Conservation (phyloP, 371 early-diverging fungal genomes). For the Rhizopus sp. region DNA sequence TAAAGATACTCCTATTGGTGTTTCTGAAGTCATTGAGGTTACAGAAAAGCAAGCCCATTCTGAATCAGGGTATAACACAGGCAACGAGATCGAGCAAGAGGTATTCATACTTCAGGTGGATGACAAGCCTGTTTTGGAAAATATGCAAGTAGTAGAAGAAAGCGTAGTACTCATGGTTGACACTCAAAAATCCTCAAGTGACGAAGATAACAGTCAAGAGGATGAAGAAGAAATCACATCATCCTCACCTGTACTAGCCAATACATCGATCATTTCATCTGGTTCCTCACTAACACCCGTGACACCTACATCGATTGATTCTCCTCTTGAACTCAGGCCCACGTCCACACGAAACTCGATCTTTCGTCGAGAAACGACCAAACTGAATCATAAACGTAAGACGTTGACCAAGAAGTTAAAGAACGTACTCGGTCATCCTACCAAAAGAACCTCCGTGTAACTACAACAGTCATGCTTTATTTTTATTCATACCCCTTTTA, state of each 20-base stretch:
- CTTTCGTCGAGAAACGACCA: slow-evolving; percentile 27
- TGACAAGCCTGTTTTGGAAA: too few species aligned
- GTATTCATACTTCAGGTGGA: too few species aligned
- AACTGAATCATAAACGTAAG: slow-evolving; percentile 26
- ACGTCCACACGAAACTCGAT: slow-evolving; percentile 18
- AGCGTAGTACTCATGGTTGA: too few species aligned
- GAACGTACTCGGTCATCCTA: slow-evolving; percentile 13
- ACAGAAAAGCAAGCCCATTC: too few species aligned
- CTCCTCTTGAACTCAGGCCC: slow-evolving; percentile 5
- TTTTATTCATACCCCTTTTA: slow-evolving; percentile 1
- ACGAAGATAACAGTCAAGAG: too few species aligned
- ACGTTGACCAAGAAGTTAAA: slow-evolving; percentile 28
- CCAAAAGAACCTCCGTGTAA: slow-evolving; percentile 19
- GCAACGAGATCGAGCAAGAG: too few species aligned
- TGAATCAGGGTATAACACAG: too few species aligned
- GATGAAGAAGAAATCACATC: slow-evolving; percentile 6
- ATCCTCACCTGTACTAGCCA: slow-evolving; percentile 3
- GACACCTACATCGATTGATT: slow-evolving; percentile 3
- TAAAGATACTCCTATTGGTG: too few species aligned
- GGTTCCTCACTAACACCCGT: slow-evolving; percentile 2
- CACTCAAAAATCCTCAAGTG: too few species aligned
- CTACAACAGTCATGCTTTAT: background rate
- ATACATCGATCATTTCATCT: background rate
- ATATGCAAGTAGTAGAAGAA: too few species aligned
- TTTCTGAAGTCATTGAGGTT: too few species aligned